Conservation (phyloP, 2,329 filamentous ascomycete genomes). For the Ramularia endophylla region DNA sequence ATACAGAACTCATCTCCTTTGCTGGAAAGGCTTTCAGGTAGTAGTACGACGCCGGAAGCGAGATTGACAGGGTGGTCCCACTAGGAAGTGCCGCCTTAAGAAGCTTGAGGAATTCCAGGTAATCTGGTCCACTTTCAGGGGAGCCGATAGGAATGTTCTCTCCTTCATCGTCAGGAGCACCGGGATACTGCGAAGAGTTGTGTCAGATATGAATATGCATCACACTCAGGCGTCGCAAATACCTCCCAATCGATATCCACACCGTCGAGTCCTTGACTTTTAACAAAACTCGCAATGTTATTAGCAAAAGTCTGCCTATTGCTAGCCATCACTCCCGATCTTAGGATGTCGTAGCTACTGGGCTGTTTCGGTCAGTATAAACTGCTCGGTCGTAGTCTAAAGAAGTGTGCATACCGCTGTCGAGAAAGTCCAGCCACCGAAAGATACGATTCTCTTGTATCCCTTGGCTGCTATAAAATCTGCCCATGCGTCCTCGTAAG, state of each 20-base stretch:
- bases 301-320: constrained; percentile 55
- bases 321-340: constrained; percentile 29
- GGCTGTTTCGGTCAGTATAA: constrained; percentile 13
- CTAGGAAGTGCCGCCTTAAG: constrained; percentile 7
- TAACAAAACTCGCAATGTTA: constrained; percentile 60
- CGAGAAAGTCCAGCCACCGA: constrained; percentile 43
- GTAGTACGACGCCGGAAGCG: constrained; percentile 28
- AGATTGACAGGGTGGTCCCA: constrained; percentile 21
- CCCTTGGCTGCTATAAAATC: constrained; percentile 28
- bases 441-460: constrained; percentile 38
- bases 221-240: too few species aligned
- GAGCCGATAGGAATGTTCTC: constrained; percentile 4
- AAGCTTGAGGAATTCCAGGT: constrained; percentile 12
- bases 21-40: constrained; percentile 28
- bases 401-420: constrained; percentile 20
- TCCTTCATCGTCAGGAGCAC: constrained; percentile 5
- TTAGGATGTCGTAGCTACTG: constrained; percentile 35
- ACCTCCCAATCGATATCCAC: constrained; percentile 39
- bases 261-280: constrained; percentile 62
- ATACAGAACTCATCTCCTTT: constrained; percentile 15
- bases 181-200: constrained; percentile 3
- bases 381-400: too few species aligned
- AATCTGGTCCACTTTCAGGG: constrained; percentile 7
- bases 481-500: constrained; percentile 27
- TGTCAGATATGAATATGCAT: too few species aligned